Base-by-base conservation (phyloP, 2,329 filamentous ascomycete genomes). In the Pseudopyricularia cyperi region DNA sequence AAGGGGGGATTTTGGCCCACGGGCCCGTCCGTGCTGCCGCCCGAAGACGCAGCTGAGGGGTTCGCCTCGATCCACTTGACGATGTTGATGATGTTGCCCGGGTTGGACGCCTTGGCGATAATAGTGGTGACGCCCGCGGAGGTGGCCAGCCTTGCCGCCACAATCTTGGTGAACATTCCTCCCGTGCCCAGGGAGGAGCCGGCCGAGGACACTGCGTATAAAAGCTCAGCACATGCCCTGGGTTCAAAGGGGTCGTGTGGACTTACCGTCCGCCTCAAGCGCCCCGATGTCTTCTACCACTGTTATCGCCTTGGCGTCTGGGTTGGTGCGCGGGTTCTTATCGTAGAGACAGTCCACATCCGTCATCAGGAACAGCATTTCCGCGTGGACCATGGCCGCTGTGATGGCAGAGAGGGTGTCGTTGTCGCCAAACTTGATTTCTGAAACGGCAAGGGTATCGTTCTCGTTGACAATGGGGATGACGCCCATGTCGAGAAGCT, bases 351-450 rank as follows among this genome's bases (percentile, higher is more conserved):
- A 96, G 65, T 98, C 93, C 48, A 98, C 93, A 63, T 98, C 93
- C 1, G 93, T 98, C 93, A 98, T 97, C 57, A 98, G 77, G 68
- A 98, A 98, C 9, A 98, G 76, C 61, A 95, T 88, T 63, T 98
- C 90, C 50, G 93, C 93, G 62, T 95, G 89, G 19, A 97, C 87
- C 89, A 97, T 97, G 58, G 87, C 93, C 1, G 93, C 89, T 0
- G 93, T 95, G 60, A 98, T 96, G 53, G 93, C 93, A 12, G 89
- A 95, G 47, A 98, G 75, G 2, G 93, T 98, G 67, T 98, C 93
- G 61, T 98, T 98, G 73, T 98, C 93, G 58, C 93, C 93, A 64
- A 98, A 98, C 73, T 97, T 97, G 71, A 98, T 98, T 76, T 98
- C 93, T 46, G 91, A 87, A 57, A 98, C 93, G 24, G 90, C 89